A percentile compares a stretch with the other conserved stretches of the same genome.
Evolutionary conservation across 352 stramenopile genomes (phyloP).

Genomic region (Phytophthora hybrid): DNA sequence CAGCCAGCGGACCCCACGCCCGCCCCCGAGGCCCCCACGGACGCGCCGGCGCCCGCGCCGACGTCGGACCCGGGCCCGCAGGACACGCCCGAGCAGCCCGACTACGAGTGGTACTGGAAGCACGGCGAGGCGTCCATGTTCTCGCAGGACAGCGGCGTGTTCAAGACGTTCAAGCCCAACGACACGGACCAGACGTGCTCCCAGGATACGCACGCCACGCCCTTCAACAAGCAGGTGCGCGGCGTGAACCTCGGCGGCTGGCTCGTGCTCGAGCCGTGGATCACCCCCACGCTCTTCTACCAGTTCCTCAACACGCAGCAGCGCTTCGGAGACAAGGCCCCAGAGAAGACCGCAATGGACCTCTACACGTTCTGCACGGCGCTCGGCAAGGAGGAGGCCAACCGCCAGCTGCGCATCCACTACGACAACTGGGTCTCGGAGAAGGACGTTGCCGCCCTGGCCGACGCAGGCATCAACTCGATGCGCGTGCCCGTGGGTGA

Average conservation of each 20-base stretch:
- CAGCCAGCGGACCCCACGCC: conserved; percentile 2
- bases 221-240: conserved; percentile 67
- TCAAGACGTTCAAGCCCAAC: conserved; percentile 70
- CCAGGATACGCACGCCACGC: conserved; percentile 64
- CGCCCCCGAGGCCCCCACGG: conserved; percentile 6
- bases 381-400: conserved; percentile 89
- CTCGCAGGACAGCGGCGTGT: conserved; percentile 50
- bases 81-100: conserved; percentile 28
- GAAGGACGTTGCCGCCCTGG: conserved; percentile 91
- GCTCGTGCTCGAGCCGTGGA: conserved; percentile 98
- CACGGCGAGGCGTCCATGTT: conserved; percentile 66
- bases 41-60: conserved; percentile 3
- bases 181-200: conserved; percentile 76
- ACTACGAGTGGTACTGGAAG: conserved; percentile 79
- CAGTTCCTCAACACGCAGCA: conserved; percentile 93
- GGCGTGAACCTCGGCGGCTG: conserved; percentile 95
- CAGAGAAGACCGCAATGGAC: conserved; percentile 92
- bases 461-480: conserved; percentile 75
- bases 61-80: conserved; percentile 22
- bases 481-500: conserved; percentile 94
- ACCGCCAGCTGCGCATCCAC: conserved; percentile 93
- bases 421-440: conserved; percentile 96
- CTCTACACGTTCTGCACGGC: conserved; percentile 93
- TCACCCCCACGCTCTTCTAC: conserved; percentile 97
- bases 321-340: conserved; percentile 75